A percentile compares a stretch with the other conserved stretches of the same genome.
Conservation (phyloP, 2,329 filamentous ascomycete species). For the Colletotrichum cereale region DNA sequence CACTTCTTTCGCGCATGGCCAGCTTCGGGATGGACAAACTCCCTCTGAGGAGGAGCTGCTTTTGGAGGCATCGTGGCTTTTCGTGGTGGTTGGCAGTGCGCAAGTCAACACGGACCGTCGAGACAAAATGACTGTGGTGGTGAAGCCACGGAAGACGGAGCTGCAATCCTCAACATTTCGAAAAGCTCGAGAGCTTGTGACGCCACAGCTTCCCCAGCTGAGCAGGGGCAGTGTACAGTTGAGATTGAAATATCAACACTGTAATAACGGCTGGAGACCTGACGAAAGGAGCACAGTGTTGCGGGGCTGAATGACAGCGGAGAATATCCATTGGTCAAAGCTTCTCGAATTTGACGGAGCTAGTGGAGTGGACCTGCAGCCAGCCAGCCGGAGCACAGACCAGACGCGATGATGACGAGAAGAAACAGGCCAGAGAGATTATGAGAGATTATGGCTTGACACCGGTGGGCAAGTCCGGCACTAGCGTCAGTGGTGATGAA, state of each 20-base stretch:
- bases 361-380: neutral
- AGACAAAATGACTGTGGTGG: slow-evolving; percentile 20
- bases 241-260: accelerated
- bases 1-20: slow-evolving; percentile 67
- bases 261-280: accelerated
- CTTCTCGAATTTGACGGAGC: slow-evolving; percentile 17
- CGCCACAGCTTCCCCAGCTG: slow-evolving; percentile 40
- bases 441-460: slow-evolving; percentile 34
- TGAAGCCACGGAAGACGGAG: slow-evolving; percentile 36
- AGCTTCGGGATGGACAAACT: slow-evolving; percentile 63
- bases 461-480: slow-evolving; percentile 29
- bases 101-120: slow-evolving; percentile 26
- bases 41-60: slow-evolving; percentile 45
- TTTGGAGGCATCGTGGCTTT: slow-evolving; percentile 56
- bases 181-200: slow-evolving; percentile 37
- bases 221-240: slow-evolving; percentile 24
- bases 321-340: slow-evolving; percentile 28
- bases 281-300: neutral
- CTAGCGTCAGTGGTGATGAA: slow-evolving; percentile 39
- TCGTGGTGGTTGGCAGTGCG: slow-evolving; percentile 33
- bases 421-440: slow-evolving; percentile 20
- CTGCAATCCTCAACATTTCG: slow-evolving; percentile 40
- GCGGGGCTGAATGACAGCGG: accelerated
- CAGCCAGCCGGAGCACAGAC: slow-evolving; percentile 35
- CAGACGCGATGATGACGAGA: slow-evolving; percentile 35